Base-by-base conservation (phyloP, 2,329 filamentous ascomycete genomes). In the Ophiostoma quercus region DNA sequence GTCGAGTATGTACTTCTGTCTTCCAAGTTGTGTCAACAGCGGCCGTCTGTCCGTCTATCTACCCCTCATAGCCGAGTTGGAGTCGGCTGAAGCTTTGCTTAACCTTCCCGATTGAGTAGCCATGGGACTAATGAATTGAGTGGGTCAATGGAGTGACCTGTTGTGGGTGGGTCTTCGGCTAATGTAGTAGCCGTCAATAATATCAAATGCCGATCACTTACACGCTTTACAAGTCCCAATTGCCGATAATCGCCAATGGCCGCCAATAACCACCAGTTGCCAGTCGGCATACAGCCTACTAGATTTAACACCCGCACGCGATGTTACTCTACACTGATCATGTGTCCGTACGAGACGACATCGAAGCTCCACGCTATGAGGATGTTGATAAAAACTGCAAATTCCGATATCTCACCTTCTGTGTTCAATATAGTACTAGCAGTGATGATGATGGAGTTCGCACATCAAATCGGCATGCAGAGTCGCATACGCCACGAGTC, bases 1-100 rank as follows among this genome's bases (percentile, higher is more conserved):
- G 43, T 9, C 8, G 9, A 57, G n/a, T 57, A 25, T 57, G 3
- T 57, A 12, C 25, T 9, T 29, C 25, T 22, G 19, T 47, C 43
- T 47, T 47, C 5, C 16, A 47, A 47, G 16, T 19, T 47, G 43
- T 47, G 16, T 47, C 43, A 47, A n/a, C 16, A 47, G 19, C 16
- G 43, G 19, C 43, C 43, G 43, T n/a, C 43, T 47, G 7, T 47
- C 43, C 19, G 16, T 47, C 39, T 41, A 12, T 41, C 47, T 57
- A 57, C 51, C 51, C 51, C 51, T 57, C 51, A 57, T 57, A 57
- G 16, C 51, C n/a, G 51, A 57, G n/a, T 57, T 57, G 51, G 51
- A 57, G 51, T 57, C 51, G n/a, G 51, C n/a, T 9, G 51, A 57
- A 57, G 51, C 51, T 57, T 57, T 25, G 51, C n/a, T 25, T 11